phyloP scores from a whole-genome alignment of 228 moss, liverwort and hornwort genomes.

The Sphagnum magellanicum region DNA sequence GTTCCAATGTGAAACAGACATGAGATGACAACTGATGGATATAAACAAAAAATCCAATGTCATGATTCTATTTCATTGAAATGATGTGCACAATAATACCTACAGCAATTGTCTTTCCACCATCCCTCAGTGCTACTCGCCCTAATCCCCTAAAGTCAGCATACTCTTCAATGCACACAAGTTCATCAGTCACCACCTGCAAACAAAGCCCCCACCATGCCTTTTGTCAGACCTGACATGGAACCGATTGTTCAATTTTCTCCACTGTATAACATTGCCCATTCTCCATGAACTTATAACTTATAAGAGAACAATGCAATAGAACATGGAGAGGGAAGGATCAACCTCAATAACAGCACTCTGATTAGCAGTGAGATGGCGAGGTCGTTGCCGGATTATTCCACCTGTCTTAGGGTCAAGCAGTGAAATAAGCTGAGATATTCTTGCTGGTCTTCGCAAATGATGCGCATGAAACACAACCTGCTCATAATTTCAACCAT shows the following conservation, averaged over 20 bases:
- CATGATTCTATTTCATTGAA: slow-evolving; percentile 19
- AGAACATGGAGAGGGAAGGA: not conserved
- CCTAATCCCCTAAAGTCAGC: slow-evolving; percentile 74
- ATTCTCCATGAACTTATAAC: not conserved
- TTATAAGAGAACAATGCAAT: not conserved
- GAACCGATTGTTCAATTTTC: not conserved
- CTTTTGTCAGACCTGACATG: not conserved
- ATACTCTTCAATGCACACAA: slow-evolving; percentile 80
- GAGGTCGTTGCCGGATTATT: slow-evolving; percentile 68
- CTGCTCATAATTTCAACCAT: slow-evolving; percentile 21
- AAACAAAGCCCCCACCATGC: slow-evolving; percentile 7
- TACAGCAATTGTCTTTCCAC: slow-evolving; percentile 83
- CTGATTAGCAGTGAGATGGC: slow-evolving; percentile 85
- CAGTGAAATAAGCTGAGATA: slow-evolving; percentile 69
- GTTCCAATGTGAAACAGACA: no score
- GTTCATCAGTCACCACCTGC: slow-evolving; percentile 85
- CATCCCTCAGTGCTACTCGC: slow-evolving; percentile 79
- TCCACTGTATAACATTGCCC: no score
- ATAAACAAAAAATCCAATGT: not conserved
- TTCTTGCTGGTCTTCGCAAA: slow-evolving; percentile 66
- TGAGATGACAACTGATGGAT: no score
- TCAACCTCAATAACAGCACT: slow-evolving; percentile 86
- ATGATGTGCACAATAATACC: slow-evolving; percentile 76
- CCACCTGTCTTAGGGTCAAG: slow-evolving; percentile 91
- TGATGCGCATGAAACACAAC: slow-evolving; percentile 88